Percentiles rank a stretch among this genome's conserved stretches.
Evolutionary conservation across 1,284 basidiomycete species (phyloP).

Genomic region (Mycena citricolor): DNA sequence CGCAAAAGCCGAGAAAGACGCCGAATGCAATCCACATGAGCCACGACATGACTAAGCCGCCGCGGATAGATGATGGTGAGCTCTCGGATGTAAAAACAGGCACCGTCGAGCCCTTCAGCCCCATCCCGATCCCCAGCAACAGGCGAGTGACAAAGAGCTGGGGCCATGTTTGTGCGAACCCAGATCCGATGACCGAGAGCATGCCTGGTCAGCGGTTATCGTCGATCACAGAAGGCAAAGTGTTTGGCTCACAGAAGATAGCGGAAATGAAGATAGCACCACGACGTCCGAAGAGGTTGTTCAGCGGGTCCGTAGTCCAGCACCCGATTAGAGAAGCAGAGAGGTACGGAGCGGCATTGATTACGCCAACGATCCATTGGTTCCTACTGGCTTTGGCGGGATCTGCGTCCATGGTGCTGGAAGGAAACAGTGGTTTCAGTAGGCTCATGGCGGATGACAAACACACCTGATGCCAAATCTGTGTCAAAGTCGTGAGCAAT

Average conservation of each 20-base stretch:
- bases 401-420: not conserved
- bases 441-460: too few species aligned
- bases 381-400: not conserved
- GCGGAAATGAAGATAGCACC: slow-evolving; percentile 22
- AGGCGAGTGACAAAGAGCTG: slow-evolving; percentile 42
- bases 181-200: slow-evolving; percentile 14
- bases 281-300: slow-evolving; percentile 20
- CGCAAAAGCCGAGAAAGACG: slow-evolving; percentile 53
- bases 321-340: slow-evolving; percentile 2
- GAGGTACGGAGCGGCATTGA: not conserved
- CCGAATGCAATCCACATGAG: slow-evolving; percentile 50
- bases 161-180: slow-evolving; percentile 18
- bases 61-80: slow-evolving; percentile 62
- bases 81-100: slow-evolving; percentile 63
- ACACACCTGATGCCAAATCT: too few species aligned
- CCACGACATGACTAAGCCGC: slow-evolving; percentile 72
- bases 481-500: too few species aligned
- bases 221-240: too few species aligned
- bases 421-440: too few species aligned
- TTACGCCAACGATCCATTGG: not conserved
- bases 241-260: slow-evolving; percentile 9
- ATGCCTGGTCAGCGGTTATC: too few species aligned
- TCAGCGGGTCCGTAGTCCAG: slow-evolving; percentile 18
- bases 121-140: slow-evolving; percentile 58
- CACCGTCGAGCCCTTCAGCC: slow-evolving; percentile 62